Evolutionary conservation across 2,329 filamentous ascomycete species (phyloP).

Genomic region (Ophiocordyceps unilateralis): DNA sequence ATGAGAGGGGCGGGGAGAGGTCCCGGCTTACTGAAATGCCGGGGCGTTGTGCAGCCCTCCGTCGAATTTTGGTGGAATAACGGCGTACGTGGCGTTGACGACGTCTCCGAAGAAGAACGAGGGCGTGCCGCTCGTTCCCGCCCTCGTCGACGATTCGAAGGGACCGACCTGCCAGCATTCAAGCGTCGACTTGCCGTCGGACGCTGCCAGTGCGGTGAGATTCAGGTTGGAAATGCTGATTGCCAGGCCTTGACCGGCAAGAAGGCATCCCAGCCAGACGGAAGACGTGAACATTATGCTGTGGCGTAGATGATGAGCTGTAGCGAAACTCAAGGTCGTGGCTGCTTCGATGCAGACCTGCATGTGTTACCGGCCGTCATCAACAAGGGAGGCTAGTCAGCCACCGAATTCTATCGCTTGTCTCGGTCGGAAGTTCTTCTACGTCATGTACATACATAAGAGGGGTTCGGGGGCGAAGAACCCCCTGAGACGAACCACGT

Average conservation of each 20-base stretch:
- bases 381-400: too few relatives aligned
- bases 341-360: too few relatives aligned
- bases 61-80: conserved; percentile 19
- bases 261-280: background rate
- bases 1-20: background rate
- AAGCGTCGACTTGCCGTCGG: conserved; percentile 19
- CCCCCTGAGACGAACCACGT: too few relatives aligned
- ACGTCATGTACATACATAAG: too few relatives aligned
- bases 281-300: background rate
- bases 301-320: too few relatives aligned
- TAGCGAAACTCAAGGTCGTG: too few relatives aligned
- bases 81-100: conserved; percentile 15
- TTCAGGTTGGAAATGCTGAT: conserved; percentile 12
- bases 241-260: background rate
- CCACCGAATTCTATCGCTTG: too few relatives aligned
- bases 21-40: conserved; percentile 21
- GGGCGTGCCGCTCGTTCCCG: conserved; percentile 14
- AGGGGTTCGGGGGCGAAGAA: too few relatives aligned
- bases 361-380: too few relatives aligned
- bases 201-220: conserved; percentile 21
- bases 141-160: conserved; percentile 8
- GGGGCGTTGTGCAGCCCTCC: conserved; percentile 25
- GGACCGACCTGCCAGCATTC: conserved; percentile 26
- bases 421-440: too few relatives aligned
- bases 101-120: conserved; percentile 14